Base-by-base conservation (phyloP, 495 filamentous ascomycete genomes). In the Penicillium atrosanguineum region DNA sequence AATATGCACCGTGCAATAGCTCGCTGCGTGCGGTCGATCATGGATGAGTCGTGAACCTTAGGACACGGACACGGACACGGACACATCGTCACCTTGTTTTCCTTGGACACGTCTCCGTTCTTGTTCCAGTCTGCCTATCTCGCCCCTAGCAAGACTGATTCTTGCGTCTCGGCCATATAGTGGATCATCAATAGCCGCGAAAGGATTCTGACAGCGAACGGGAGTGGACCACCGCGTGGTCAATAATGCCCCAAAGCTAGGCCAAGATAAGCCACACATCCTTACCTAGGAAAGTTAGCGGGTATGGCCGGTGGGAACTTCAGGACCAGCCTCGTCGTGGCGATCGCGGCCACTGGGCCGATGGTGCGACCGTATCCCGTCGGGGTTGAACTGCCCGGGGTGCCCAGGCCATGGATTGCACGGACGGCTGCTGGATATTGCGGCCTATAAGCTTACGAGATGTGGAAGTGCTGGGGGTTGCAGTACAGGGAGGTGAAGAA, bases 121-220 rank as follows among this genome's bases (percentile, higher is more conserved):
- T 14, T 34, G 11, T 34, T 34, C 11, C 31, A 11, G 8, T 31
- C 28, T 34, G 9, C 11, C 31, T 14, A 14, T 34, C 14, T 14
- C 3, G n/a, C 11, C 31, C 12, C 6, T 34, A 34, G 28, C 28
- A 34, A 14, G 31, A 34, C 31, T 34, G 31, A 34, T 34, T 34
- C 31, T 14, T 34, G 31, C 31, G 8, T 34, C 28, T 31, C 28
- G 28, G 11, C 31, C 11, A 34, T 8, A 12, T 14, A 34, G 11
- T 49, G 47, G 53, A 38, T 29, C 36, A 34, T 23, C 1, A 15
- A 34, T 34, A 14, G 11, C 11, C 31, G 31, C 31, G 41, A 23
- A 23, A 48, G 29, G 44, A 51, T 23, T 52, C 44, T 57, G 54
- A 57, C 54, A 57, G 54, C 36, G 36, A 41, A 28, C 42, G 48